A percentile compares a stretch with the other conserved stretches of the same genome.
These are phyloP conservation scores for Starmera amethionina DNA, from an alignment of 805 yeast genomes.

Conservation along the genomic window DNA sequence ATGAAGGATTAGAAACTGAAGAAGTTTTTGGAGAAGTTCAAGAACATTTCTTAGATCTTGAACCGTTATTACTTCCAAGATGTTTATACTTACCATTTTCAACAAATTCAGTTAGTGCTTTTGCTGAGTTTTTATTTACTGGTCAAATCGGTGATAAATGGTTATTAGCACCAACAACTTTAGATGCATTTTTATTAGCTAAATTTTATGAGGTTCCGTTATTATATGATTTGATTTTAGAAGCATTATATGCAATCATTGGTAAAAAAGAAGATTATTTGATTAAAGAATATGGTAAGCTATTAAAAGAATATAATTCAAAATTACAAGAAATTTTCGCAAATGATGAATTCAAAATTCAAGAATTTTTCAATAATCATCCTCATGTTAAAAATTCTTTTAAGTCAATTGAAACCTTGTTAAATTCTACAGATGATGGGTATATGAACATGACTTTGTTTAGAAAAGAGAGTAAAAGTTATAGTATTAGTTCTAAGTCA, in stretches of 20 bases:
- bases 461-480: constrained; percentile 33
- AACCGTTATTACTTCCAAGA: constrained; percentile 59
- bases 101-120: constrained; percentile 50
- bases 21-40: too few relatives aligned
- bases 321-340: constrained; percentile 14
- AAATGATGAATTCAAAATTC: constrained; percentile 15
- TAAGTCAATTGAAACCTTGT: constrained; percentile 42
- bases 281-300: constrained; percentile 17
- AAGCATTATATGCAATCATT: constrained; percentile 58
- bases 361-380: constrained; percentile 15
- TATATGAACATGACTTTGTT: constrained; percentile 45
- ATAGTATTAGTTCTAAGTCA: constrained; percentile 1
- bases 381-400: constrained; percentile 22
- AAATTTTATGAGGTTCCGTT: constrained; percentile 62
- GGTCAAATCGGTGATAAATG: constrained; percentile 74
- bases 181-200: constrained; percentile 53
- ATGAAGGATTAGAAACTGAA: too few relatives aligned
- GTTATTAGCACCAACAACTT: constrained; percentile 59
- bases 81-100: constrained; percentile 60
- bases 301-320: constrained; percentile 16
- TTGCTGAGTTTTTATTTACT: constrained; percentile 65
- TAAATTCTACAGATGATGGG: constrained; percentile 59
- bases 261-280: constrained; percentile 53
- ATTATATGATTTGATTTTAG: constrained; percentile 58
- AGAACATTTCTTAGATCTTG: constrained; percentile 22